Conservation (phyloP, 306 rosid genomes). For the Mimosa bimucronata region DNA sequence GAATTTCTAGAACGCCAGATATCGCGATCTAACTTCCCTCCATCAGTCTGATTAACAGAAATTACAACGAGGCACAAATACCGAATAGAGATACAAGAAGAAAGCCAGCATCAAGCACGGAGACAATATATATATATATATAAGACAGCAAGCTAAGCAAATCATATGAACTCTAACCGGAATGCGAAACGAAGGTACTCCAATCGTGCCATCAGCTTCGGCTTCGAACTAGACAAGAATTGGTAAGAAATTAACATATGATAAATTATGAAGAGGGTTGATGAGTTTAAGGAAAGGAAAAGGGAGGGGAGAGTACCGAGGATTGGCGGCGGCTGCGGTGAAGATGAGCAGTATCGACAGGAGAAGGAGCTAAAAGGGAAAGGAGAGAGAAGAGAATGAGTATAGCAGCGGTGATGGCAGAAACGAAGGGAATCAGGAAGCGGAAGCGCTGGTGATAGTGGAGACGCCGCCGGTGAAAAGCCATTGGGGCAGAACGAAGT, state of each 20-base stretch:
- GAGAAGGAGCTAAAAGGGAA: slow-evolving; percentile 84
- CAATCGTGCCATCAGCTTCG: slow-evolving; percentile 46
- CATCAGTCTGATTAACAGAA: slow-evolving; percentile 48
- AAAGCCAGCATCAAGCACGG: slow-evolving; percentile 15
- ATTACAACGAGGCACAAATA: slow-evolving; percentile 32
- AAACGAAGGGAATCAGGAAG: slow-evolving; percentile 59
- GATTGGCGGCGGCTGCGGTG: slow-evolving; percentile 43
- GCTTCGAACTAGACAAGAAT: slow-evolving; percentile 48
- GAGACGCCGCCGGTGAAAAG: slow-evolving; percentile 85
- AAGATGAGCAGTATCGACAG: slow-evolving; percentile 58
- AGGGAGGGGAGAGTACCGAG: slow-evolving; percentile 51
- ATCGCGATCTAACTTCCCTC: slow-evolving; percentile 66
- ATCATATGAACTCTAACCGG: slow-evolving; percentile 79
- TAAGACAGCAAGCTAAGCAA: slow-evolving; percentile 15
- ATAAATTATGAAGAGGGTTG: background rate
- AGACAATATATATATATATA: background rate
- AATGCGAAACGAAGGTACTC: slow-evolving; percentile 52
- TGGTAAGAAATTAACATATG: slow-evolving; percentile 16
- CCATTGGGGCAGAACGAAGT: slow-evolving; percentile 41
- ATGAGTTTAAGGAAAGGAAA: background rate
- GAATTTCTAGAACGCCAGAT: slow-evolving; percentile 80
- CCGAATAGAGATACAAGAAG: slow-evolving; percentile 40
- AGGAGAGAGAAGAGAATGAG: slow-evolving; percentile 76
- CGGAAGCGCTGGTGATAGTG: slow-evolving; percentile 69
- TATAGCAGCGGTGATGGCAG: slow-evolving; percentile 65